These are phyloP conservation scores for Salix purpurea DNA, from an alignment of 345 rosid genomes.

Conservation along the genomic window DNA sequence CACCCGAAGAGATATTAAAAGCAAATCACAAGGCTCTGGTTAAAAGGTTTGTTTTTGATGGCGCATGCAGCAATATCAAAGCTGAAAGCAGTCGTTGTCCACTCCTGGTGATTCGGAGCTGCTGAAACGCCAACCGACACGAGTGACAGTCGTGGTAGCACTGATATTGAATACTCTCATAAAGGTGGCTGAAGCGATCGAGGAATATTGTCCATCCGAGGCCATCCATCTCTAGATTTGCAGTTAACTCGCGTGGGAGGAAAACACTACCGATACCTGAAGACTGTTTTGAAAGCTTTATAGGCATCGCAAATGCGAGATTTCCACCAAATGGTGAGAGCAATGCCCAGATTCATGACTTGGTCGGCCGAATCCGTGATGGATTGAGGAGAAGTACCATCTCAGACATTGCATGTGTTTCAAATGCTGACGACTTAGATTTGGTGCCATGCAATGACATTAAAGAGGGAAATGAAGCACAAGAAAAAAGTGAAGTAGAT, in stretches of 20 bases:
- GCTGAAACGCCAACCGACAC: neutral
- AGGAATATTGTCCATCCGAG: neutral
- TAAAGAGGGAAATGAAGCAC: neutral
- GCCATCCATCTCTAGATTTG: neutral
- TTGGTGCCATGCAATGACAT: neutral
- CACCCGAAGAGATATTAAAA: neutral
- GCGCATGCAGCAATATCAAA: neutral
- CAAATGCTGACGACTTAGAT: neutral
- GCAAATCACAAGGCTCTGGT: neutral
- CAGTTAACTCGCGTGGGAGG: neutral
- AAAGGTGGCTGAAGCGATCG: neutral
- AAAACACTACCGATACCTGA: neutral
- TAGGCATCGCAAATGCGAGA: neutral
- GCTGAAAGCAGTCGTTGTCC: neutral
- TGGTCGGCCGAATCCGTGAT: neutral
- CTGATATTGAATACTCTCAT: neutral
- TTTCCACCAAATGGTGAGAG: constrained; percentile 3
- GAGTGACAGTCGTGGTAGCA: too few species aligned
- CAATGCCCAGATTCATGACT: neutral
- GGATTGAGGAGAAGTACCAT: neutral
- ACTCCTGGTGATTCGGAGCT: neutral
- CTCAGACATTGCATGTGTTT: neutral
- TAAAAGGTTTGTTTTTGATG: neutral
- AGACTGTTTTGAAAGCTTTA: neutral
- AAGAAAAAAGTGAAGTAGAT: neutral